Evolutionary conservation across 208 protist species (phyloP).

Genomic region (Polymyxa betae): DNA sequence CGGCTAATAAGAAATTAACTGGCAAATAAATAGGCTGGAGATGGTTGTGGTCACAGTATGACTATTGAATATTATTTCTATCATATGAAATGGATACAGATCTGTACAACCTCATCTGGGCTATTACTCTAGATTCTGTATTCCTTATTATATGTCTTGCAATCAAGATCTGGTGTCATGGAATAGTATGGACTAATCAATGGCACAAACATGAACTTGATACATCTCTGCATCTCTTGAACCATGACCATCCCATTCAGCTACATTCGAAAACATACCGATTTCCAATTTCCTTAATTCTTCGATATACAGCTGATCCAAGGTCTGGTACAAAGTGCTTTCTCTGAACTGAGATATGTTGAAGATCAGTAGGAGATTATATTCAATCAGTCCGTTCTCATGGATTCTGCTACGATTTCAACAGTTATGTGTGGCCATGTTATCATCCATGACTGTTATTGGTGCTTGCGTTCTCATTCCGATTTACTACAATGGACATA

Average conservation of each 20-base stretch:
- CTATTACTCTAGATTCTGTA: background rate
- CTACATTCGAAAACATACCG: background rate
- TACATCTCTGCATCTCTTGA: background rate
- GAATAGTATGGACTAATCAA: background rate
- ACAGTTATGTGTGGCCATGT: conserved; percentile 31
- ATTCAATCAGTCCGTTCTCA: background rate
- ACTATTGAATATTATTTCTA: background rate
- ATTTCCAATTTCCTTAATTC: background rate
- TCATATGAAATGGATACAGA: background rate
- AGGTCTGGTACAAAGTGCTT: background rate
- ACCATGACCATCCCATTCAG: background rate
- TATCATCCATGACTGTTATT: background rate
- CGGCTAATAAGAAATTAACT: background rate
- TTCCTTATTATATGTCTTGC: background rate
- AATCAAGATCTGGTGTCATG: background rate
- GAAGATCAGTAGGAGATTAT: background rate
- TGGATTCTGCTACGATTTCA: conserved; percentile 26
- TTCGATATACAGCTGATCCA: background rate
- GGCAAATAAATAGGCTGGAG: background rate
- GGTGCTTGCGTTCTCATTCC: background rate
- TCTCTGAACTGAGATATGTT: background rate
- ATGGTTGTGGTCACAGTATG: background rate
- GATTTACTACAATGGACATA: background rate
- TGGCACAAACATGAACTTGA: background rate
- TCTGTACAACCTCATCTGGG: background rate